Conservation (phyloP, 192 early-diverging fungal genomes). For the Podila verticillata region DNA sequence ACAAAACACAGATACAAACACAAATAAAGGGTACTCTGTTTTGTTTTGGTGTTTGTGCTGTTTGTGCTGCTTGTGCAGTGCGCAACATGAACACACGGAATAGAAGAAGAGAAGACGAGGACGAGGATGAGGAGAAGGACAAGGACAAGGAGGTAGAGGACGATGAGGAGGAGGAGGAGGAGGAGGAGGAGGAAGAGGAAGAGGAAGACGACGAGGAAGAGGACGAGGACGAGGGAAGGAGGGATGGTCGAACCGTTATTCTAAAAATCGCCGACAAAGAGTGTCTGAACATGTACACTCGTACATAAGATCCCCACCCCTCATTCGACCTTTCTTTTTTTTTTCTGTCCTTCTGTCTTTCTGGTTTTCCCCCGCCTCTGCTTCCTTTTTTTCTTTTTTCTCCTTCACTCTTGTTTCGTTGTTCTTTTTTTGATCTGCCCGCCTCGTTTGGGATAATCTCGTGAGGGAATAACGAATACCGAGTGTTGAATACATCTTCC, state of each 20-base stretch:
- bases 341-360: background rate
- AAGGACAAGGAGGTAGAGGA: background rate
- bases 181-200: background rate
- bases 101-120: background rate
- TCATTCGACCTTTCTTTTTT: background rate
- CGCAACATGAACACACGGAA: too few relatives aligned
- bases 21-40: too few relatives aligned
- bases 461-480: too few relatives aligned
- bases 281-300: slow-evolving; percentile 2
- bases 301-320: background rate
- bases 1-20: too few relatives aligned
- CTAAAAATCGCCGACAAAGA: too few relatives aligned
- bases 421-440: background rate
- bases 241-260: background rate
- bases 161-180: background rate
- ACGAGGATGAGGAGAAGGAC: background rate
- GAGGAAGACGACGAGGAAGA: background rate
- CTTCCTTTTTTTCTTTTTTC: background rate
- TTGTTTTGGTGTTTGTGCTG: too few relatives aligned
- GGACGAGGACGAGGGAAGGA: background rate
- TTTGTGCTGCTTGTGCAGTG: too few relatives aligned
- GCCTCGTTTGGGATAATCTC: too few relatives aligned
- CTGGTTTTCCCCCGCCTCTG: background rate
- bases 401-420: too few relatives aligned
- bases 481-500: too few relatives aligned